Percentiles rank a stretch among this genome's conserved stretches.
Conservation (phyloP, 2,329 filamentous ascomycete genomes). For the Hysterium pulicare region DNA sequence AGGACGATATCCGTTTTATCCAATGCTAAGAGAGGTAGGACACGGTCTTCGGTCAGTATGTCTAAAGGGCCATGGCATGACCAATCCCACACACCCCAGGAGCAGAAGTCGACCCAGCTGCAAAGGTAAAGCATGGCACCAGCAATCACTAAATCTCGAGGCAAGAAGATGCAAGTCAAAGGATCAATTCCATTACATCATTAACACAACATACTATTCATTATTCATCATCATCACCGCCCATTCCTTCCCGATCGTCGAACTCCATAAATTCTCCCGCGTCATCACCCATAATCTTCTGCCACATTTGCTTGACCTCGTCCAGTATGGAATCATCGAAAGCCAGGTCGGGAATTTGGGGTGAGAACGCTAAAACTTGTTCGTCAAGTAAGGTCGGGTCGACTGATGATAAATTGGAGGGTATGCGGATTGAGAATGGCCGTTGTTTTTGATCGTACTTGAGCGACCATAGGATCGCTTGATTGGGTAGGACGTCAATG, state of each 20-base stretch:
- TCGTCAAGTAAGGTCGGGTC: slow-evolving; percentile 33
- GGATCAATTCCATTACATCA: no score
- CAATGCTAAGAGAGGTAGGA: no score
- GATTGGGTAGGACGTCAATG: slow-evolving; percentile 30
- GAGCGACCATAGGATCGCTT: slow-evolving; percentile 51
- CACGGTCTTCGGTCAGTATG: no score
- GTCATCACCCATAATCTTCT: slow-evolving; percentile 54
- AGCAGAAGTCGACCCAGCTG: no score
- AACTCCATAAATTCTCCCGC: slow-evolving; percentile 70
- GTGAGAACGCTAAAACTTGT: slow-evolving; percentile 55
- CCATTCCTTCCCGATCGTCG: slow-evolving; percentile 64
- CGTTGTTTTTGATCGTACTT: slow-evolving; percentile 48
- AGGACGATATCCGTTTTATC: no score
- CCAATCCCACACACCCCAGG: no score
- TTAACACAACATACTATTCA: no score
- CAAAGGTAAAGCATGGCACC: no score
- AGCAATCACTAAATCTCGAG: no score
- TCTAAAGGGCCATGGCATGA: no score
- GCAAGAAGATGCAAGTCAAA: no score
- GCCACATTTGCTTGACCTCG: slow-evolving; percentile 68
- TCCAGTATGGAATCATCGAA: slow-evolving; percentile 71
- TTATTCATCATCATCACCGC: slow-evolving; percentile 57
- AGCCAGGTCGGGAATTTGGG: slow-evolving; percentile 61
- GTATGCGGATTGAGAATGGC: slow-evolving; percentile 13
- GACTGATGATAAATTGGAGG: slow-evolving; percentile 25